Evolutionary conservation across 2,329 filamentous ascomycete genomes (phyloP).

Genomic region (Metarhizium humberi): DNA sequence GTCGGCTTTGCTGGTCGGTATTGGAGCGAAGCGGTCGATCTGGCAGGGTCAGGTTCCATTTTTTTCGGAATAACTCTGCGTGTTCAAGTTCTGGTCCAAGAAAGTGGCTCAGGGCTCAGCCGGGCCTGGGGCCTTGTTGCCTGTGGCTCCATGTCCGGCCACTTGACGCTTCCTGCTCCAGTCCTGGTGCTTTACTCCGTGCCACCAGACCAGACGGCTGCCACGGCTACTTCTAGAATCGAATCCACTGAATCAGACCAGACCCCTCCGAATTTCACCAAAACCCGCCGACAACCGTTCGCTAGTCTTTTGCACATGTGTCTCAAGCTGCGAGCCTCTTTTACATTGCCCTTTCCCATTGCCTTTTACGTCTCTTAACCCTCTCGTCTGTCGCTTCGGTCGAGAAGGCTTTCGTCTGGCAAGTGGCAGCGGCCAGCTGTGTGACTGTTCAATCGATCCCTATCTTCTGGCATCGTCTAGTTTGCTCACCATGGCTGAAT

Average conservation of each 20-base stretch:
- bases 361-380: background rate
- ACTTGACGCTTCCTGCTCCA: too few species aligned
- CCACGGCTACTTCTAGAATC: too few species aligned
- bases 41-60: background rate
- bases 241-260: too few species aligned
- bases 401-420: background rate
- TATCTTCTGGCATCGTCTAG: background rate
- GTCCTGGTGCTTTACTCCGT: background rate
- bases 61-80: background rate
- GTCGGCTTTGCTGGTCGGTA: background rate
- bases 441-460: background rate
- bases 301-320: background rate
- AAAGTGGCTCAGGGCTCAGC: too few species aligned
- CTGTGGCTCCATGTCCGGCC: too few species aligned
- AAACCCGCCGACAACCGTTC: background rate
- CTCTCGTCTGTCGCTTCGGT: background rate
- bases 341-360: background rate
- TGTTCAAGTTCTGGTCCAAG: too few species aligned
- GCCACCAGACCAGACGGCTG: too few species aligned
- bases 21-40: background rate
- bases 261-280: slow-evolving; percentile 1
- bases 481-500: slow-evolving; percentile 64
- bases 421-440: background rate
- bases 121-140: too few species aligned
- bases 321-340: background rate